Conservation (phyloP, 2,329 filamentous ascomycete genomes). For the Huntiella moniliformis region DNA sequence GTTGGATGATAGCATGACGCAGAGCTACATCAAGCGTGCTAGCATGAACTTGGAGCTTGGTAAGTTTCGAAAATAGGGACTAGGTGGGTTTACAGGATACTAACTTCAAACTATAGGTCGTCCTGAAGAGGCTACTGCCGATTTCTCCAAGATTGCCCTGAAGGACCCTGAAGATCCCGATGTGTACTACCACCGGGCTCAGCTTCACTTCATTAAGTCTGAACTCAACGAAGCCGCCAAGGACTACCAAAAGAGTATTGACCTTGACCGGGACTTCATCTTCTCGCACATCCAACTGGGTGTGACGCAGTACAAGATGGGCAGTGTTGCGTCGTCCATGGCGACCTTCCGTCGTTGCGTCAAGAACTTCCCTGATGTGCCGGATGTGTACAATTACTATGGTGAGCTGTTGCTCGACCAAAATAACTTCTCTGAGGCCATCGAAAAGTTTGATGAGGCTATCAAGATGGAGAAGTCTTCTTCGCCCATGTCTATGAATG, state of each 20-base stretch:
- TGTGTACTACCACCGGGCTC: slow-evolving; percentile 97
- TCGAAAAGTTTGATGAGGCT: slow-evolving; percentile 96
- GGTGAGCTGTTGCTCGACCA: slow-evolving; percentile 93
- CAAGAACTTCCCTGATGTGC: slow-evolving; percentile 94
- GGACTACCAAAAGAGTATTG: slow-evolving; percentile 98
- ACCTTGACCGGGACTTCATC: slow-evolving; percentile 88
- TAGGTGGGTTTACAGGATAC: neutral
- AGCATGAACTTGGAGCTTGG: slow-evolving; percentile 91
- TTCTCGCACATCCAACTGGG: slow-evolving; percentile 99
- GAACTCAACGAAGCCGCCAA: slow-evolving; percentile 88
- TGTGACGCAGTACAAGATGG: slow-evolving; percentile 99
- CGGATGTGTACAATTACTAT: slow-evolving; percentile 99
- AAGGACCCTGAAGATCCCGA: slow-evolving; percentile 83
- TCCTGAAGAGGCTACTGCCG: slow-evolving; percentile 66
- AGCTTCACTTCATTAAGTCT: slow-evolving; percentile 92
- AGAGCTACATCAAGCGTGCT: slow-evolving; percentile 96
- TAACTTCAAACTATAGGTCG: slow-evolving; percentile 26
- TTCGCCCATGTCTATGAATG: slow-evolving; percentile 92
- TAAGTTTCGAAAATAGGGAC: slow-evolving; percentile 14
- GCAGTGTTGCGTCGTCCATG: slow-evolving; percentile 92
- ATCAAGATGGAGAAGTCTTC: slow-evolving; percentile 95
- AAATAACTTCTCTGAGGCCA: slow-evolving; percentile 83
- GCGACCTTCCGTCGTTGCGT: slow-evolving; percentile 93
- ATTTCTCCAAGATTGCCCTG: slow-evolving; percentile 69
- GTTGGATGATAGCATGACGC: slow-evolving; percentile 68